Conservation (phyloP, 176 grass and related monocot species). For the Avena insularis region DNA sequence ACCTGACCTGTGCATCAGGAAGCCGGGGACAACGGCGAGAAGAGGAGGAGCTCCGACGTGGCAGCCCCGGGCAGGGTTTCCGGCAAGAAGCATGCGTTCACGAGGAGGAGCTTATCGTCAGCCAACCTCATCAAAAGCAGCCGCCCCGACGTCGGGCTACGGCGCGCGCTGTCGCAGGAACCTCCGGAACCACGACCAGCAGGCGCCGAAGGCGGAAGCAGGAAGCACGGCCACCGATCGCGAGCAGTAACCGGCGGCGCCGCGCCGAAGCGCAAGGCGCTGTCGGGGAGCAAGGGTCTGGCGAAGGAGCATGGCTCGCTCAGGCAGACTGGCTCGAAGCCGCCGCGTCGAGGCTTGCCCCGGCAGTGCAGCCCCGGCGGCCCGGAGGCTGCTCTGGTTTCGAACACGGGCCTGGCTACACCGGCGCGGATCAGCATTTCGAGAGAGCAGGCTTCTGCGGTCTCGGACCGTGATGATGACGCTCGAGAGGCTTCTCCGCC, state of each 20-base stretch:
- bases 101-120: conserved; percentile 57
- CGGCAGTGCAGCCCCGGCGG: conserved; percentile 27
- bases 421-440: neutral
- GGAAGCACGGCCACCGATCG: neutral
- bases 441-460: neutral
- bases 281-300: neutral
- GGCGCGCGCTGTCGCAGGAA: conserved; percentile 48
- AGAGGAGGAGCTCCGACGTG: conserved; percentile 43
- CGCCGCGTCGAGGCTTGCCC: conserved; percentile 37
- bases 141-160: neutral
- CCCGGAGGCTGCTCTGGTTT: neutral
- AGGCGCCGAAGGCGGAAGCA: neutral
- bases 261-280: conserved; percentile 10
- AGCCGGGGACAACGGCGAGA: conserved; percentile 26
- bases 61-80: conserved; percentile 45
- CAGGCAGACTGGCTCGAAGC: conserved; percentile 9
- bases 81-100: conserved; percentile 51
- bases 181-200: neutral
- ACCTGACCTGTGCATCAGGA: conserved; percentile 32
- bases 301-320: neutral
- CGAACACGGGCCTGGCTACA: neutral
- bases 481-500: neutral
- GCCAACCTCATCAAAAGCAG: neutral
- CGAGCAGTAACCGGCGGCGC: neutral
- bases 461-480: neutral